Evolutionary conservation across 441 rosid species (phyloP).

Genomic region (Eugenia klotzschiana): DNA sequence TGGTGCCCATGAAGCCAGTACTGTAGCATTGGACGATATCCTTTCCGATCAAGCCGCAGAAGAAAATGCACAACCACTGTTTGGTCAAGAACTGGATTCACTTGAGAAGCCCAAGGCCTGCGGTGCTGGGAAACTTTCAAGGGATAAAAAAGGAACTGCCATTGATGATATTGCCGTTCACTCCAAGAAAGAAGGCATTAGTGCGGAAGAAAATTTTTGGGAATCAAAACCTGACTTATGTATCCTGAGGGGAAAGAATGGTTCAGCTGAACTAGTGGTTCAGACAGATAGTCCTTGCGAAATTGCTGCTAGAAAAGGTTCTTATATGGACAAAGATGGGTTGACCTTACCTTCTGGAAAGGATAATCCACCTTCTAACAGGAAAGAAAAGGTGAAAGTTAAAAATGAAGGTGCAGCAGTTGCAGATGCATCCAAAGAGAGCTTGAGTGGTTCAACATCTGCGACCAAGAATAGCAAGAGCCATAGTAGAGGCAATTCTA

Average conservation of each 20-base stretch:
- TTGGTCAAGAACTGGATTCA: slow-evolving; percentile 24
- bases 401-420: slow-evolving; percentile 19
- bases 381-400: slow-evolving; percentile 39
- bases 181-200: slow-evolving; percentile 31
- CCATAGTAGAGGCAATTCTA: slow-evolving; percentile 15
- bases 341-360: slow-evolving; percentile 23
- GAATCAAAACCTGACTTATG: slow-evolving; percentile 23
- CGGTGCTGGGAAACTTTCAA: slow-evolving; percentile 35
- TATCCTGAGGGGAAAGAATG: slow-evolving; percentile 23
- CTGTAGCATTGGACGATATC: slow-evolving; percentile 14
- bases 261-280: slow-evolving; percentile 17
- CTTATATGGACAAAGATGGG: slow-evolving; percentile 21
- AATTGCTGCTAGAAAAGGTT: slow-evolving; percentile 24
- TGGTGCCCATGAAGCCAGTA: slow-evolving; percentile 14
- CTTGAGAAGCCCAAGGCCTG: slow-evolving; percentile 32
- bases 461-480: slow-evolving; percentile 37
- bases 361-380: slow-evolving; percentile 33
- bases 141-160: slow-evolving; percentile 33
- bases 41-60: slow-evolving; percentile 18
- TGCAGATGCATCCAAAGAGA: slow-evolving; percentile 26
- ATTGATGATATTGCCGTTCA: slow-evolving; percentile 22
- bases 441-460: slow-evolving; percentile 25
- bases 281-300: slow-evolving; percentile 20
- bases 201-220: slow-evolving; percentile 25
- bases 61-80: slow-evolving; percentile 13